Base-by-base conservation (phyloP, 495 filamentous ascomycete genomes). In the Haplographium delicatum region DNA sequence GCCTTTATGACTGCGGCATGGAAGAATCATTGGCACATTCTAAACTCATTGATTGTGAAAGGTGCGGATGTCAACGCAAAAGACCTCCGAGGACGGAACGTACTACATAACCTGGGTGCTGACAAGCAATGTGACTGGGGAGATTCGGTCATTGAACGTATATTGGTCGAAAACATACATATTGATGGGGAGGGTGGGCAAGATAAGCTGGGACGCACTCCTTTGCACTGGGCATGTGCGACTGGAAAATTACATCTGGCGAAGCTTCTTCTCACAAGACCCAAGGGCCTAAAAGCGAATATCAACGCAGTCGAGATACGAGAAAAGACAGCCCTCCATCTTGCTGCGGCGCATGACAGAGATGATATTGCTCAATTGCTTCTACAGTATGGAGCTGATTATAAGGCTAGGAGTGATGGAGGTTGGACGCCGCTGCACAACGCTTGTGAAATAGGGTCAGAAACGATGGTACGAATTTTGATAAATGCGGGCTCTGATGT, bases 341-440 rank as follows among this genome's bases (percentile, higher is more conserved):
- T 84, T 37, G 80, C 81, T 0, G 71, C 75, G 13, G 71, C 71
- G 5, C 68, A 74, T 19, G 73, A 45, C 9, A 23, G 47, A n/a
- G 54, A 57, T 9, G 51, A 78, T 50, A 77, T 83, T 46, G 75
- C 85, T 10, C 62, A 68, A 51, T 52, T 84, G 47, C 65, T 86
- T 9, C 61, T 85, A 22, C 50, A 60, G 15, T 64, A 76, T 53
- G 66, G 68, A 7, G 80, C 82, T 4, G 60, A 76, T 53, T 65
- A 82, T 8, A 68, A 75, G 55, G 75, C 78, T 74, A 77, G 35
- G 6, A 44, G 44, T 31, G 58, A 60, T 49, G 57, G 53, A 27
- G 72, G 72, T 7, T 85, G 81, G 81, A 84, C 80, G 28, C 70
- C 82, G 7, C 67, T 85, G 1, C 83, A 85, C 51, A 80, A 83